Conservation (phyloP, 2,329 filamentous ascomycete species). For the Amesomyces nigricolor region DNA sequence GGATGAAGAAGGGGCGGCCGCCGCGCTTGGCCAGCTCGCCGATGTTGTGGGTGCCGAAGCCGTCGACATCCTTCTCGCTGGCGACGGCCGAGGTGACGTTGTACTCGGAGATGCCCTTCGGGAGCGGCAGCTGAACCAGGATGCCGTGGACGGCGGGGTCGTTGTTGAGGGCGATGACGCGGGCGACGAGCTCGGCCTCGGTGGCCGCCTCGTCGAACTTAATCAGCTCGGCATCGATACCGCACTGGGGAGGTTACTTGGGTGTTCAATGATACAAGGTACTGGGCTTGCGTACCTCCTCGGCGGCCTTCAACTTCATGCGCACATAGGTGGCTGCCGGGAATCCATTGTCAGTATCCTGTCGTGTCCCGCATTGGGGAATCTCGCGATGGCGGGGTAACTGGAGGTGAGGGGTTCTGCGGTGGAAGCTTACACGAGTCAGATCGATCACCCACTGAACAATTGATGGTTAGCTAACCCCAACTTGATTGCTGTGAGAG, state of each 20-base stretch:
- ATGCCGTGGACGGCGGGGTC: constrained; percentile 84
- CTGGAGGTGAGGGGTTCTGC: constrained; percentile 13
- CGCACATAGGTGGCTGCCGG: constrained; percentile 86
- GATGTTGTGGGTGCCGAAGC: constrained; percentile 90
- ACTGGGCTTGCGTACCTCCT: constrained; percentile 60
- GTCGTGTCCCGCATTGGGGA: constrained; percentile 1
- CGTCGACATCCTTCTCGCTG: constrained; percentile 95
- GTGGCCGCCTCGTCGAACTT: constrained; percentile 76
- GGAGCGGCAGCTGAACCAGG: constrained; percentile 87
- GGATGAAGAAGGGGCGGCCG: constrained; percentile 80
- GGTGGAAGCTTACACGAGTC: constrained; percentile 68
- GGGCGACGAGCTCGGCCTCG: constrained; percentile 79
- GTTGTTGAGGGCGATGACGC: constrained; percentile 78
- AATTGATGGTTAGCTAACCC: constrained; percentile 12
- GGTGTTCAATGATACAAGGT: background rate
- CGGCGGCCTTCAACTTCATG: constrained; percentile 97
- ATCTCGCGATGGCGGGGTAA: constrained; percentile 19
- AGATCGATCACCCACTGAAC: constrained; percentile 77
- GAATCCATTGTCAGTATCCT: constrained; percentile 22
- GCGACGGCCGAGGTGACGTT: constrained; percentile 82
- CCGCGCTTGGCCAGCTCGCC: constrained; percentile 95
- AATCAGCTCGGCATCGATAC: constrained; percentile 80
- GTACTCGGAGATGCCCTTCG: constrained; percentile 85
- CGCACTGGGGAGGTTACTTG: constrained; percentile 53
- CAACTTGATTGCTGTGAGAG: background rate